Conservation (phyloP, 2,329 filamentous ascomycete genomes). For the Pezicula neosporulosa region DNA sequence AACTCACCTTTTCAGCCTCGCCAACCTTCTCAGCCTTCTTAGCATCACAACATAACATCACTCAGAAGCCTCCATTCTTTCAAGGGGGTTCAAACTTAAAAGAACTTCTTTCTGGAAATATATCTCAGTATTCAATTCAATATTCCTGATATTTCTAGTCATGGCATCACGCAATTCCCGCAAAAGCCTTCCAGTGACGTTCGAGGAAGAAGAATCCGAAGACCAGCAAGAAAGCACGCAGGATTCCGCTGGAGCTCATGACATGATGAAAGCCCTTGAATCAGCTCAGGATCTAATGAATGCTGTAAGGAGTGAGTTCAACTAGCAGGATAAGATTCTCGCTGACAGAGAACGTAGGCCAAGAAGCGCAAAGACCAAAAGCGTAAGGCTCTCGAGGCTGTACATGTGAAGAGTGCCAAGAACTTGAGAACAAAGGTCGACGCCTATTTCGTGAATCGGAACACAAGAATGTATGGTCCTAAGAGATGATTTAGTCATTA, state of each 20-base stretch:
- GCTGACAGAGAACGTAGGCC: conserved; percentile 10
- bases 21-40: not conserved
- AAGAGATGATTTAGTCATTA: not conserved
- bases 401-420: conserved; percentile 19
- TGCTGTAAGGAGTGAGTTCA: conserved; percentile 8
- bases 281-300: conserved; percentile 13
- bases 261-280: conserved; percentile 10
- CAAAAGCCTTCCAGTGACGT: conserved; percentile 4
- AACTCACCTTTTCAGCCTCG: not conserved
- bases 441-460: conserved; percentile 16
- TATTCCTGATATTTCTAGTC: not conserved
- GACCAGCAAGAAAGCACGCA: conserved; percentile 8
- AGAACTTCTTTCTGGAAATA: not conserved
- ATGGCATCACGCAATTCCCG: conserved; percentile 17
- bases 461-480: conserved; percentile 21
- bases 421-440: conserved; percentile 20
- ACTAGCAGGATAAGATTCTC: not conserved
- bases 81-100: not conserved
- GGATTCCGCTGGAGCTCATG: not conserved
- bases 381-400: conserved; percentile 21
- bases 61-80: not conserved
- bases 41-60: not conserved
- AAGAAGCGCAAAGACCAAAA: conserved; percentile 23
- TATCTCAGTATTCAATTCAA: not conserved
- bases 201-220: conserved; percentile 9